phyloP scores from a whole-genome alignment of 768 basidiomycete species.

The Panaeolus papilionaceus region DNA sequence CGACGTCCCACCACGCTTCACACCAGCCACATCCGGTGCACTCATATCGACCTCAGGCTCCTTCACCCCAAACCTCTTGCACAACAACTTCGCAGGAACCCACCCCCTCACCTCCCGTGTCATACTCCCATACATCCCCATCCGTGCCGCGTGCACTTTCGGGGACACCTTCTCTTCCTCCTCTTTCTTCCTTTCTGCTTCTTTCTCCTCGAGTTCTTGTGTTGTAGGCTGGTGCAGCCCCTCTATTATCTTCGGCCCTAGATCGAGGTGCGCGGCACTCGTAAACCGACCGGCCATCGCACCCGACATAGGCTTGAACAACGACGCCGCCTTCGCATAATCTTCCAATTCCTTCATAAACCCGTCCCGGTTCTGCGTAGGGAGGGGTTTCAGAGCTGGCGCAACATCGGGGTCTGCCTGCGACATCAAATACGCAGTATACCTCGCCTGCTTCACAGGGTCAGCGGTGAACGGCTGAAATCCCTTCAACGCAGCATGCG shows the following conservation, averaged over 20 bases:
- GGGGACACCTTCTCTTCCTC: conserved; percentile 72
- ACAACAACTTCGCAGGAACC: conserved; percentile 85
- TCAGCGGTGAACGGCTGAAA: conserved; percentile 89
- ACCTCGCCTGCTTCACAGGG: conserved; percentile 83
- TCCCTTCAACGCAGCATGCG: conserved; percentile 85
- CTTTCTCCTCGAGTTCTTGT: conserved; percentile 50
- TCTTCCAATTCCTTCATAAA: conserved; percentile 86
- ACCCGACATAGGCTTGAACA: conserved; percentile 91
- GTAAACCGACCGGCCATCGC: conserved; percentile 97
- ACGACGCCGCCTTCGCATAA: conserved; percentile 83
- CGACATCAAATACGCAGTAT: conserved; percentile 79
- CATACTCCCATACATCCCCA: conserved; percentile 90
- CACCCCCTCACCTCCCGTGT: conserved; percentile 80
- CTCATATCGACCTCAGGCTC: conserved; percentile 77
- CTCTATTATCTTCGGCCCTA: conserved; percentile 64
- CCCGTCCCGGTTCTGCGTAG: conserved; percentile 65
- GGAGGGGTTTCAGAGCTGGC: conserved; percentile 56
- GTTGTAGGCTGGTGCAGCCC: conserved; percentile 69
- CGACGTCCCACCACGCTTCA: not conserved
- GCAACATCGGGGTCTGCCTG: conserved; percentile 59
- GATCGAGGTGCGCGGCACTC: conserved; percentile 75
- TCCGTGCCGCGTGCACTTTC: conserved; percentile 77
- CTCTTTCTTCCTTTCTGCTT: conserved; percentile 46
- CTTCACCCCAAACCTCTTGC: conserved; percentile 92
- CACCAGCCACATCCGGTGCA: conserved; percentile 37